Evolutionary conservation across 345 rosid species (phyloP).

Genomic region (Eucalyptus cladocalyx): DNA sequence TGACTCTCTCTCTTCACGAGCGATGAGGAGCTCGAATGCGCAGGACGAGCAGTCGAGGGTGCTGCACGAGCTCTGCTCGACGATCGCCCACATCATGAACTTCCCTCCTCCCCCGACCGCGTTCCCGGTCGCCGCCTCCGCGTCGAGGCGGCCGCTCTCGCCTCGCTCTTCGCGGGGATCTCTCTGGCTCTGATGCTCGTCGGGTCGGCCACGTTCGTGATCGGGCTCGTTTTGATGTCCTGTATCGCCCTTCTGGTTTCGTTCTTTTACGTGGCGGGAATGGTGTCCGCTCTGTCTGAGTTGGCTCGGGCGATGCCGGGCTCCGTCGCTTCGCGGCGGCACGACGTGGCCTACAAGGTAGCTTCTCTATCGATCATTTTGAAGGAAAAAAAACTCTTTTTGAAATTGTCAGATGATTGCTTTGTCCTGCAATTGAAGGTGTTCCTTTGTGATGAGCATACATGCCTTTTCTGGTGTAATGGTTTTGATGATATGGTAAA

Average conservation of each 20-base stretch:
- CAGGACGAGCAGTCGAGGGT: not conserved
- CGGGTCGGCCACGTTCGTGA: slow-evolving; percentile 1
- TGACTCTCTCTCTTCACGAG: not conserved
- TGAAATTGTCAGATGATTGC: not conserved
- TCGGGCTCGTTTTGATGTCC: slow-evolving; percentile 8
- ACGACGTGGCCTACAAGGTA: not conserved
- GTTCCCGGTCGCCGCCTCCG: not conserved
- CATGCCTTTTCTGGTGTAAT: not conserved
- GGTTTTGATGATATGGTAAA: not conserved
- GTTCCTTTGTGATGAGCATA: not conserved
- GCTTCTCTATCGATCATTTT: not conserved
- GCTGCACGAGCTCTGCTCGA: not conserved
- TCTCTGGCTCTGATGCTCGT: slow-evolving; percentile 2
- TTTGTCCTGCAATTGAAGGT: not conserved
- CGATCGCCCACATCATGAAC: not conserved
- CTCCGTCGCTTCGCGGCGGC: not conserved
- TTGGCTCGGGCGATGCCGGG: not conserved
- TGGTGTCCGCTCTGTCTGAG: not conserved
- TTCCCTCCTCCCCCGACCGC: not conserved
- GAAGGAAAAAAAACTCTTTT: not conserved
- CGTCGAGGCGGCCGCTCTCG: not conserved
- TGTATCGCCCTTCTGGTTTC: not conserved
- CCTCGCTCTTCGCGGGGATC: not conserved
- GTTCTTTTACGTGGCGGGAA: not conserved
- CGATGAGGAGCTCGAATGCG: not conserved